Evolutionary conservation across 306 rosid genomes (phyloP), one percentile per base, ranked within the genome.

Genomic region (Styphnolobium japonicum): DNA sequence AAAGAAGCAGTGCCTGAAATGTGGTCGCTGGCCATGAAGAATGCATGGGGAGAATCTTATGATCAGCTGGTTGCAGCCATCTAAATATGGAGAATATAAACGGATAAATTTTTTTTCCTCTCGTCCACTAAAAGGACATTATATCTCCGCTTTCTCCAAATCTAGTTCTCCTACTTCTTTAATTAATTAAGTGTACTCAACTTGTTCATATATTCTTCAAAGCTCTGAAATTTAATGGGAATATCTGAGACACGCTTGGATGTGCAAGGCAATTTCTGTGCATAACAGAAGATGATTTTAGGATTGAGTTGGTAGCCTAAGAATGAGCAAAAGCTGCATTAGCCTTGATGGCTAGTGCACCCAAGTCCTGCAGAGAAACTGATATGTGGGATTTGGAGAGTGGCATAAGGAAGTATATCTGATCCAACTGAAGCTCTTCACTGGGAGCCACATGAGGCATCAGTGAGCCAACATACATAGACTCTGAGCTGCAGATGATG

Each of bases 11-110:
- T 91, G 0, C 89, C 92, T 29, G 93, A 93, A 55, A 90, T 87
- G 83, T 93, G 98, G 98, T 90, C 90, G 12, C 82, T 82, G 1
- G 91, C 77, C 39, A 88, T 90, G 97, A 93, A 87, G 85, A 76
- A 79, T 58, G 98, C 98, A 51, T 93, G 98, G 97, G 92, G 84
- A 75, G 89, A 84, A 80, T 97, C 97, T 79, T 93, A 88, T 81
- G 96, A 91, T 71, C 92, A 90, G 51, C 78, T 91, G 80, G 95
- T 86, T 15, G 77, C 86, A 25, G 96, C 98, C 75, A 91, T 90
- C 80, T 11, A 15, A 27, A 57, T 57, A 57, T 1, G 8, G 8
- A 57, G 42, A n/a, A 60, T 4, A 60, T 12, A 60, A 12, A 25
- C 37, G 16, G 16, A 27, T 25, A 10, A 58, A 14, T n/a, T n/a